Conservation (phyloP, 352 stramenopile species). For the Phytophthora palmivora region DNA sequence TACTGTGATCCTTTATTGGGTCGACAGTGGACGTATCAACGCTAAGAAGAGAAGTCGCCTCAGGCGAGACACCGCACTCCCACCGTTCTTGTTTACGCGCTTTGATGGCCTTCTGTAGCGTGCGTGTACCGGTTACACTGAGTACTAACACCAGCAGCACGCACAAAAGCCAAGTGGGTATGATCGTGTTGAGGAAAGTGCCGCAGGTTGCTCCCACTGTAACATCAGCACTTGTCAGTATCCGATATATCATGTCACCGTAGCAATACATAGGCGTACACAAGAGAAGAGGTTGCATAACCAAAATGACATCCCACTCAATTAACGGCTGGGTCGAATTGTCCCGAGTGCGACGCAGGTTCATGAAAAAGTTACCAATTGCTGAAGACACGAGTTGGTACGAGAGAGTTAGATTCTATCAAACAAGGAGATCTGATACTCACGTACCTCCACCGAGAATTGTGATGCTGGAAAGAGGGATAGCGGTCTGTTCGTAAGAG, state of each 20-base stretch:
- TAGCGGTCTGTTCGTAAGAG: constrained; percentile 68
- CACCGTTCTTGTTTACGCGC: constrained; percentile 89
- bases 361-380: constrained; percentile 94
- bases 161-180: constrained; percentile 90
- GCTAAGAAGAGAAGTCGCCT: constrained; percentile 23
- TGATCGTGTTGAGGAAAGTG: constrained; percentile 92
- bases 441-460: constrained; percentile 89
- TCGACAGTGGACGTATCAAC: constrained; percentile 6
- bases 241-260: constrained; percentile 1
- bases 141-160: constrained; percentile 92
- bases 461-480: constrained; percentile 96
- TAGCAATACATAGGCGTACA: constrained; percentile 43
- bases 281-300: constrained; percentile 94
- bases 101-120: constrained; percentile 89
- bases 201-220: constrained; percentile 77
- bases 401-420: not conserved
- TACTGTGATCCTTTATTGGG: constrained; percentile 35
- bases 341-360: constrained; percentile 90
- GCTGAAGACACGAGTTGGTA: constrained; percentile 39
- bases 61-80: constrained; percentile 41
- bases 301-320: constrained; percentile 97
- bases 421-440: not conserved
- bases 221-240: constrained; percentile 9
- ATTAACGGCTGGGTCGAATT: constrained; percentile 92
- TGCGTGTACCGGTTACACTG: constrained; percentile 86